Percentiles rank a stretch among this genome's conserved stretches.
phyloP scores from a whole-genome alignment of 441 rosid genomes.

The Adansonia grandidieri region DNA sequence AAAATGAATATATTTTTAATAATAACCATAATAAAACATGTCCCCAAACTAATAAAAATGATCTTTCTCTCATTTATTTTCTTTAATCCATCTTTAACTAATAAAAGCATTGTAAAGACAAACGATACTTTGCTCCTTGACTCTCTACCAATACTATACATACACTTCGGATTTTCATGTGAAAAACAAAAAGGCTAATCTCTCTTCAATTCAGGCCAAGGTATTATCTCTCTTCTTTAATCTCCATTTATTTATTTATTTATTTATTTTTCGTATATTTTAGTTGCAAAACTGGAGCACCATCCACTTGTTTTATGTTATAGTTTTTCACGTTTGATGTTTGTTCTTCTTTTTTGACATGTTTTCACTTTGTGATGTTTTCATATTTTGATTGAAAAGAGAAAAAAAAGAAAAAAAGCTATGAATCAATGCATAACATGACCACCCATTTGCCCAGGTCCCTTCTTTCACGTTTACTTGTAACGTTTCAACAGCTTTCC shows the following conservation, averaged over 20 bases:
- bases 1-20: too few relatives aligned
- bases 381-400: background rate
- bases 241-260: background rate
- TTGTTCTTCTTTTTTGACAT: conserved; percentile 25
- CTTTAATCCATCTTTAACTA: too few relatives aligned
- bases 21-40: too few relatives aligned
- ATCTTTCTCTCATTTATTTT: too few relatives aligned
- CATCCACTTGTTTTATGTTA: background rate
- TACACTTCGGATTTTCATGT: conserved; percentile 23
- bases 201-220: conserved; percentile 27
- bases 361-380: conserved; percentile 25
- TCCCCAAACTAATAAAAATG: too few relatives aligned
- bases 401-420: conserved; percentile 7
- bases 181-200: conserved; percentile 35
- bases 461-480: conserved; percentile 41
- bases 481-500: conserved; percentile 32
- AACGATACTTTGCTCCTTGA: conserved; percentile 26
- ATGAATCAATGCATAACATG: conserved; percentile 38
- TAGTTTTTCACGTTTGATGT: background rate
- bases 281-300: conserved; percentile 6
- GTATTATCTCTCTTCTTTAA: conserved; percentile 30
- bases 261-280: conserved; percentile 9
- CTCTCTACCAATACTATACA: background rate
- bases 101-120: conserved; percentile 37
- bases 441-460: conserved; percentile 43